Percentiles rank a stretch among this genome's conserved stretches.
These are phyloP conservation scores for Hyaloperonospora brassicae DNA, from an alignment of 352 stramenopile species.

Conservation along the genomic window DNA sequence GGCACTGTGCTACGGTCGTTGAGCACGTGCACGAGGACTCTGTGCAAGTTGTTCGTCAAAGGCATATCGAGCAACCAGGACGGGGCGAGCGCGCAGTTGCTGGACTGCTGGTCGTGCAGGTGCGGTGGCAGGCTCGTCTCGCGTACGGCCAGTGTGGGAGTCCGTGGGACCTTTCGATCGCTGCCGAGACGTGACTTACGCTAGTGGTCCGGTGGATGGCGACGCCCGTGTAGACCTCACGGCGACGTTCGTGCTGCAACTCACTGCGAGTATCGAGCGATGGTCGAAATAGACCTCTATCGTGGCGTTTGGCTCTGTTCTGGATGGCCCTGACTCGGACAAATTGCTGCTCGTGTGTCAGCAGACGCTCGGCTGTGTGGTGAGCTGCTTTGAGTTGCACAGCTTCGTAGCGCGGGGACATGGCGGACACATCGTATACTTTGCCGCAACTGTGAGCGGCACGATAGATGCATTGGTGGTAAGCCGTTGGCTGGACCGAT, in stretches of 20 bases:
- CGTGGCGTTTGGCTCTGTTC: constrained; percentile 95
- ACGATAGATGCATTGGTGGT: constrained; percentile 85
- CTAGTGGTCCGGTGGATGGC: constrained; percentile 88
- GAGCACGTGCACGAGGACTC: no score
- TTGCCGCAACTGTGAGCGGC: constrained; percentile 91
- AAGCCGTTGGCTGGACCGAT: constrained; percentile 87
- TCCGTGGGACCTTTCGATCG: constrained; percentile 91
- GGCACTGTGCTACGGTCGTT: no score
- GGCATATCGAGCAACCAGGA: no score
- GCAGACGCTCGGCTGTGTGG: constrained; percentile 89
- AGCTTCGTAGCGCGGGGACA: constrained; percentile 92
- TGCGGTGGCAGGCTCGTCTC: no score
- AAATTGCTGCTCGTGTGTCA: constrained; percentile 90
- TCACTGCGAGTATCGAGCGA: constrained; percentile 94
- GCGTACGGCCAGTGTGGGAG: constrained; percentile 92
- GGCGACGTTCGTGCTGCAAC: constrained; percentile 91
- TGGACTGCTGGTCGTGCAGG: no score
- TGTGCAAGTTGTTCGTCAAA: no score
- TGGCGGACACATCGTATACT: constrained; percentile 94
- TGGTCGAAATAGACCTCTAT: constrained; percentile 92
- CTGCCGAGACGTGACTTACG: constrained; percentile 88
- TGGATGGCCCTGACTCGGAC: constrained; percentile 88
- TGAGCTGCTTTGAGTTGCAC: constrained; percentile 87
- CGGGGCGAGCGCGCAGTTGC: no score
- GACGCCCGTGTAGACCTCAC: constrained; percentile 88